These are phyloP conservation scores for Phascolomyces articulosus DNA, from an alignment of 371 early-diverging fungal species.

Conservation along the genomic window DNA sequence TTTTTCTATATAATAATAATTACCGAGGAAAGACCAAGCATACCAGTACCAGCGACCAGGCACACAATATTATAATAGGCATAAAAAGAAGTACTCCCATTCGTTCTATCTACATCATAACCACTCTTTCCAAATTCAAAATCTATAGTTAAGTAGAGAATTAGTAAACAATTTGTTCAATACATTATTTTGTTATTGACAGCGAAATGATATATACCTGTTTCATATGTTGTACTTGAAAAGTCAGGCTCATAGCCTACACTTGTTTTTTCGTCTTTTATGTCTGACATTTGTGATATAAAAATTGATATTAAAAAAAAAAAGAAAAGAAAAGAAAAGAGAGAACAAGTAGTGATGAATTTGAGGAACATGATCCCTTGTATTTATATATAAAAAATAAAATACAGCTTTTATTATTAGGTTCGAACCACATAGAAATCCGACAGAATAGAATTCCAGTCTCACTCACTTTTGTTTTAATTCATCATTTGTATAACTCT, in stretches of 20 bases:
- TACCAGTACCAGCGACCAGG: slow-evolving; percentile 87
- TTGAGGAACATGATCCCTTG: too few species aligned
- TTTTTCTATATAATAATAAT: too few species aligned
- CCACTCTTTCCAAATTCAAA: background rate
- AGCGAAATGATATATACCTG: background rate
- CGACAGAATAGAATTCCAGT: too few species aligned
- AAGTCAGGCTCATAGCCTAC: background rate
- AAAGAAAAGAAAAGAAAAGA: too few species aligned
- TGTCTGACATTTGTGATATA: background rate
- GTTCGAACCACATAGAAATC: too few species aligned
- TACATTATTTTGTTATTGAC: too few species aligned
- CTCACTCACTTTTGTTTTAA: too few species aligned
- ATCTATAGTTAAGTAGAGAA: background rate
- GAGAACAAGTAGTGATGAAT: too few species aligned
- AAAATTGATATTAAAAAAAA: background rate
- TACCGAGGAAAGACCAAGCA: slow-evolving; percentile 64
- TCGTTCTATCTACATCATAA: background rate
- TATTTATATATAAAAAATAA: too few species aligned
- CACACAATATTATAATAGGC: slow-evolving; percentile 73
- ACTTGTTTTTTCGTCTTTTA: slow-evolving; percentile 2
- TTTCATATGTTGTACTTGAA: background rate
- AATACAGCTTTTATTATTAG: too few species aligned
- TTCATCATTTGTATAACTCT: too few species aligned
- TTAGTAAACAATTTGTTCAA: background rate
- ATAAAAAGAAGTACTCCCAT: slow-evolving; percentile 7